A percentile compares a stretch with the other conserved stretches of the same genome.
These are phyloP conservation scores for Citrullus mucosospermus DNA, from an alignment of 306 rosid genomes.

Conservation along the genomic window DNA sequence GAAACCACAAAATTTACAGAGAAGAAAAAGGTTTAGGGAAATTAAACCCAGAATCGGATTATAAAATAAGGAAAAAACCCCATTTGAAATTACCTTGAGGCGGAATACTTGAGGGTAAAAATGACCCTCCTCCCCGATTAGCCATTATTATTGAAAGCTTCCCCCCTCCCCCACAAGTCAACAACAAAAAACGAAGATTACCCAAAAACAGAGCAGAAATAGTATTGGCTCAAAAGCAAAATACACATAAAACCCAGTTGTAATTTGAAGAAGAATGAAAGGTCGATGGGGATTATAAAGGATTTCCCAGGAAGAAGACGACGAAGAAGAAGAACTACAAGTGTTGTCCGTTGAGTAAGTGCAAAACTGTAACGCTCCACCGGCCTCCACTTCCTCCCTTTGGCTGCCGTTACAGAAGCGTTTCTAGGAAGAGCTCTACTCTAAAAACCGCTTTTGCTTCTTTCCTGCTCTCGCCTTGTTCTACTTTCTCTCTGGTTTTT, in stretches of 20 bases:
- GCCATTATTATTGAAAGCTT: constrained; percentile 35
- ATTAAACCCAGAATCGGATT: background rate
- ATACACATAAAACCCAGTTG: background rate
- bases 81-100: constrained; percentile 33
- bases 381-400: constrained; percentile 3
- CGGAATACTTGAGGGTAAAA: constrained; percentile 28
- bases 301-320: background rate
- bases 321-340: background rate
- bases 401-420: constrained; percentile 25
- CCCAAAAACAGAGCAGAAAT: background rate
- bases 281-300: background rate
- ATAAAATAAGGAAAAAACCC: background rate
- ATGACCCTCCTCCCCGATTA: constrained; percentile 46
- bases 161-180: constrained; percentile 12
- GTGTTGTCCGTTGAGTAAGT: background rate
- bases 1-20: constrained; percentile 1
- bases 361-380: constrained; percentile 20
- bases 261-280: background rate
- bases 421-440: constrained; percentile 1
- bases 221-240: background rate
- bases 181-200: constrained; percentile 9
- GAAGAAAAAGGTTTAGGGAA: background rate
- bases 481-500: background rate
- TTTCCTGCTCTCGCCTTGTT: background rate
- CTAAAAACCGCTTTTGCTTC: constrained; percentile 11